A percentile compares a stretch with the other conserved stretches of the same genome.
These are phyloP conservation scores for Copromyces sp. DNA, from an alignment of 495 filamentous ascomycete genomes.

Conservation along the genomic window DNA sequence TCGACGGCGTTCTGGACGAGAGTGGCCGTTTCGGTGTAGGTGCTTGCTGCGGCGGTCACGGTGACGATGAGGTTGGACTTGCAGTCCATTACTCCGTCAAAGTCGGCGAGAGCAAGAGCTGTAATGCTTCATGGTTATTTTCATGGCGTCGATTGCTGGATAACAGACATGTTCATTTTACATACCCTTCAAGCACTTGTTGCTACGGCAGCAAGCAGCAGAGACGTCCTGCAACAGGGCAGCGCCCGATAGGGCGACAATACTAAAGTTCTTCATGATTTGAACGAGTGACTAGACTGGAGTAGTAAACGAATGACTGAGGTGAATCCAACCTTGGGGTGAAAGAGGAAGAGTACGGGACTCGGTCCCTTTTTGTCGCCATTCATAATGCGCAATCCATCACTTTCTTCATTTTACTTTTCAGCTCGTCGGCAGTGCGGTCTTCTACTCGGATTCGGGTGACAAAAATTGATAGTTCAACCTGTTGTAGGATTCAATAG, in stretches of 20 bases:
- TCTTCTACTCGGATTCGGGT: not conserved
- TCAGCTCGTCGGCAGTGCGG: not conserved
- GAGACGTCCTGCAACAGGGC: not conserved
- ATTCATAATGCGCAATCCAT: not conserved
- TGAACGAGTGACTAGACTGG: conserved; percentile 1
- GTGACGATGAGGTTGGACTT: conserved; percentile 1
- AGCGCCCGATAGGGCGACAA: conserved; percentile 1
- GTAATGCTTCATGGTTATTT: not conserved
- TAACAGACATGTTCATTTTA: not conserved
- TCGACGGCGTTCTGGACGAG: conserved; percentile 1
- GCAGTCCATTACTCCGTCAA: not conserved
- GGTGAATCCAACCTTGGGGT: not conserved
- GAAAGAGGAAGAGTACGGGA: not conserved
- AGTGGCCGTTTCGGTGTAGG: conserved; percentile 1
- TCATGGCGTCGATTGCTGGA: no score
- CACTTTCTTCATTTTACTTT: not conserved
- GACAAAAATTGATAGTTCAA: not conserved
- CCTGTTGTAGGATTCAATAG: not conserved
- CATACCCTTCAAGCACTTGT: conserved; percentile 4
- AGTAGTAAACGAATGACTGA: conserved; percentile 3
- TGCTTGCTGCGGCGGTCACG: not conserved
- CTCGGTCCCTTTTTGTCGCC: not conserved
- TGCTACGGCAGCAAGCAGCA: conserved; percentile 2
- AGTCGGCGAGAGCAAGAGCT: not conserved
- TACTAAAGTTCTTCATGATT: conserved; percentile 5